phyloP scores from a whole-genome alignment of 2,329 filamentous ascomycete genomes.

The Xylaria sp. region DNA sequence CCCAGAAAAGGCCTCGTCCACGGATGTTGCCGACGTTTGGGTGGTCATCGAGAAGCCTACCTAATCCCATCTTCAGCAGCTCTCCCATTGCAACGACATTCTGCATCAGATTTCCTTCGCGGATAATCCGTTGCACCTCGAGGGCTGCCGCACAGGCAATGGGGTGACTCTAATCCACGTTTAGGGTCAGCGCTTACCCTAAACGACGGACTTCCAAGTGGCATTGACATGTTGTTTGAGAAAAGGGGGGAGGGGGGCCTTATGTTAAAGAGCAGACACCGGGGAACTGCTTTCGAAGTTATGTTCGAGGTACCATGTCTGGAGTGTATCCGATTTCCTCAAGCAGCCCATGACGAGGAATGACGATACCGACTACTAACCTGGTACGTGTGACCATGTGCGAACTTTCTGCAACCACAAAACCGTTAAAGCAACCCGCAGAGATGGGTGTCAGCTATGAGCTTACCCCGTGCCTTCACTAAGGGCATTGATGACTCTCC shows the following conservation, averaged over 20 bases:
- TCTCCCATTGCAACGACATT: conserved; percentile 38
- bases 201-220: not conserved
- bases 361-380: conserved; percentile 8
- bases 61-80: conserved; percentile 35
- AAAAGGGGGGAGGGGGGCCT: too few relatives aligned
- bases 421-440: not conserved
- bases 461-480: conserved; percentile 41
- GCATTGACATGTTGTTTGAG: too few relatives aligned
- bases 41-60: conserved; percentile 31
- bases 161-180: conserved; percentile 33
- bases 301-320: not conserved
- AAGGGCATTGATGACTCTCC: conserved; percentile 51
- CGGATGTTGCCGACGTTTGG: conserved; percentile 45
- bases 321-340: not conserved
- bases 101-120: conserved; percentile 38
- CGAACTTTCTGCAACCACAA: conserved; percentile 41
- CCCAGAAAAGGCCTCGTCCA: conserved; percentile 50
- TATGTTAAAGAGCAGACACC: not conserved
- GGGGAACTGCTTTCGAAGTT: not conserved
- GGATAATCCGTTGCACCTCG: conserved; percentile 43
- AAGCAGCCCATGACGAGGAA: not conserved
- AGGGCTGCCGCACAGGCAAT: conserved; percentile 44
- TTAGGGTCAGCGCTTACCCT: not conserved
- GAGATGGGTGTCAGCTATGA: not conserved
- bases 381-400: conserved; percentile 61